phyloP scores from a whole-genome alignment of 2,329 filamentous ascomycete genomes.

The Ascosphaera pollenicola region DNA sequence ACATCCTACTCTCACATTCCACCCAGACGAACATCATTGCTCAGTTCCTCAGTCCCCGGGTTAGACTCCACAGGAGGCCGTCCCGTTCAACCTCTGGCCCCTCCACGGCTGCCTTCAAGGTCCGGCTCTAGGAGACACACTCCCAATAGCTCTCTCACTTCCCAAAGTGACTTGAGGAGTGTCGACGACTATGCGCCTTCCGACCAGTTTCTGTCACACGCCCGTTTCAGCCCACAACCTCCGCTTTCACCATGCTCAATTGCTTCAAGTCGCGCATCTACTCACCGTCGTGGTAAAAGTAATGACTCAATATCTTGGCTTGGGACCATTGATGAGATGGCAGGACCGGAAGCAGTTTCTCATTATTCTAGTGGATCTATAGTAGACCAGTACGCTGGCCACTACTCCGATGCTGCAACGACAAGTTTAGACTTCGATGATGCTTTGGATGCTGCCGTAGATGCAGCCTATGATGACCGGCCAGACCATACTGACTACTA shows the following conservation, averaged over 20 bases:
- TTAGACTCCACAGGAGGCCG: background rate
- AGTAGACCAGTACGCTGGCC: background rate
- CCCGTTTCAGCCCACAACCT: background rate
- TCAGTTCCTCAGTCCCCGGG: background rate
- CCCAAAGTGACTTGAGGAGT: background rate
- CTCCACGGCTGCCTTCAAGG: background rate
- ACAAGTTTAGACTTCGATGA: constrained; percentile 52
- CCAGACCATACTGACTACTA: constrained; percentile 40
- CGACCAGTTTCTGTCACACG: background rate
- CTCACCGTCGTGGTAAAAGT: constrained; percentile 34
- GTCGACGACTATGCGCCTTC: background rate
- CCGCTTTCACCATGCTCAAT: background rate
- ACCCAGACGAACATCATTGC: background rate
- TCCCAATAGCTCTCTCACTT: background rate
- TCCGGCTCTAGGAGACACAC: background rate
- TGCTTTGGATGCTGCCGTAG: constrained; percentile 81
- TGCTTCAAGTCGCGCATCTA: background rate
- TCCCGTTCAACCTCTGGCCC: background rate
- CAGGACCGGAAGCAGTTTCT: constrained; percentile 18
- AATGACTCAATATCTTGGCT: constrained; percentile 77
- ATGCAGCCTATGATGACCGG: constrained; percentile 85
- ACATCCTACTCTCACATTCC: background rate
- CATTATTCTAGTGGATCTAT: constrained; percentile 22
- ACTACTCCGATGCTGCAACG: background rate
- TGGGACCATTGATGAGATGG: constrained; percentile 85